Evolutionary conservation across 2,329 filamentous ascomycete genomes (phyloP).

Genomic region (Pyrenochaeta sp.): DNA sequence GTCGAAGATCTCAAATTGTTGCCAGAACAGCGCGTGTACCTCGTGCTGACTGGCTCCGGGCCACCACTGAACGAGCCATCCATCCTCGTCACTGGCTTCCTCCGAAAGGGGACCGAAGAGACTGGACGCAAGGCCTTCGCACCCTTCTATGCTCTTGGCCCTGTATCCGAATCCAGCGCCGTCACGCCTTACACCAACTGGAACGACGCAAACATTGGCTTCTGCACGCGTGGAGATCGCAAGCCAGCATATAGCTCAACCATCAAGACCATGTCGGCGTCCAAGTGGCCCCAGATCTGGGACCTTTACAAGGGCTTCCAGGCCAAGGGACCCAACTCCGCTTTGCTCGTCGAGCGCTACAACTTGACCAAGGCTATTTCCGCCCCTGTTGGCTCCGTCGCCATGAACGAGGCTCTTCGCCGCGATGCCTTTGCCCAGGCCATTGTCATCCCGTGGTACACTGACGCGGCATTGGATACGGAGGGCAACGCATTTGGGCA

Average conservation of each 20-base stretch:
- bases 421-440: slow-evolving; percentile 47
- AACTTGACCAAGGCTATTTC: slow-evolving; percentile 41
- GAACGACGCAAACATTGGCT: slow-evolving; percentile 50
- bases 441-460: slow-evolving; percentile 52
- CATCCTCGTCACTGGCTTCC: slow-evolving; percentile 41
- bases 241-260: slow-evolving; percentile 51
- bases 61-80: slow-evolving; percentile 26
- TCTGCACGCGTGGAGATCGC: slow-evolving; percentile 48
- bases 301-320: slow-evolving; percentile 49
- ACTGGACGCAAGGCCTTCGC: slow-evolving; percentile 44
- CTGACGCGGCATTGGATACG: slow-evolving; percentile 43
- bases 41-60: slow-evolving; percentile 42
- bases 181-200: slow-evolving; percentile 48
- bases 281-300: slow-evolving; percentile 51
- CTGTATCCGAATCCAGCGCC: slow-evolving; percentile 17
- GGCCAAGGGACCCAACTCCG: slow-evolving; percentile 40
- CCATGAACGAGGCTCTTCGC: slow-evolving; percentile 39
- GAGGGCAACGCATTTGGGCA: slow-evolving; percentile 46
- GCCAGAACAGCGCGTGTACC: slow-evolving; percentile 46
- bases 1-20: slow-evolving; percentile 48
- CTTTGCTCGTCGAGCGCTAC: slow-evolving; percentile 49
- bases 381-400: slow-evolving; percentile 13
- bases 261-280: slow-evolving; percentile 43
- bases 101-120: slow-evolving; percentile 43
- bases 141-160: slow-evolving; percentile 45